These are phyloP conservation scores for Cylindricascospora bacillispora DNA, from an alignment of 1,139 yeast genomes.

Conservation along the genomic window DNA sequence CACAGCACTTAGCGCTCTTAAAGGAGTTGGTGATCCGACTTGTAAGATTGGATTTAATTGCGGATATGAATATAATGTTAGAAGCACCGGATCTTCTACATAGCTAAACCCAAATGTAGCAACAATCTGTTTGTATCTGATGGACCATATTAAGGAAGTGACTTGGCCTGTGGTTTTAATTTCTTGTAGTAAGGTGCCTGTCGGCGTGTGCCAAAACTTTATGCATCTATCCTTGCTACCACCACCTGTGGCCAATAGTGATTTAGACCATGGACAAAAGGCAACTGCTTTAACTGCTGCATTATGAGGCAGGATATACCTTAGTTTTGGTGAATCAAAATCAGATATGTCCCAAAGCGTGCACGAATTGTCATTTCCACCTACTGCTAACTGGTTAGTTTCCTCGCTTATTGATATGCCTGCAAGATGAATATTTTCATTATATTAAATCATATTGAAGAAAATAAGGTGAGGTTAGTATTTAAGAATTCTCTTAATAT, in stretches of 20 bases:
- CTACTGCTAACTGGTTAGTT: slow-evolving; percentile 45
- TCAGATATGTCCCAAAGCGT: slow-evolving; percentile 50
- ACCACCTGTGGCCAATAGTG: slow-evolving; percentile 69
- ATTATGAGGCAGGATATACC: slow-evolving; percentile 41
- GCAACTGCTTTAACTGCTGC: slow-evolving; percentile 79
- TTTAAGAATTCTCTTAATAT: too few relatives aligned
- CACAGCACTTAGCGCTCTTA: slow-evolving; percentile 54
- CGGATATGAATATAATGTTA: slow-evolving; percentile 58
- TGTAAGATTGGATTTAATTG: slow-evolving; percentile 36
- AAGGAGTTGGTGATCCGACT: slow-evolving; percentile 39
- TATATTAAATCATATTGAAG: neutral
- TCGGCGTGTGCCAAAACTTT: slow-evolving; percentile 70
- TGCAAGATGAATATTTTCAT: slow-evolving; percentile 8
- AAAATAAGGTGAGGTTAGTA: slow-evolving; percentile 1
- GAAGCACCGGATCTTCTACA: slow-evolving; percentile 32
- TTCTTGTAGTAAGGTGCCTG: slow-evolving; percentile 56
- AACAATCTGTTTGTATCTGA: slow-evolving; percentile 44
- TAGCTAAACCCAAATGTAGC: slow-evolving; percentile 77
- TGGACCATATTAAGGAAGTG: slow-evolving; percentile 71
- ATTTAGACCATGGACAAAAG: slow-evolving; percentile 69
- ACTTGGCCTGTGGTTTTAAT: slow-evolving; percentile 57
- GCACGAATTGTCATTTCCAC: slow-evolving; percentile 64
- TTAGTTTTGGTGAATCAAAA: slow-evolving; percentile 31
- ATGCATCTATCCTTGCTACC: slow-evolving; percentile 60
- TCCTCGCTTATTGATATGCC: slow-evolving; percentile 44